Percentiles rank a stretch among this genome's conserved stretches.
Evolutionary conservation across 176 grass and related monocot species (phyloP).

Genomic region (Triticum timopheevii): DNA sequence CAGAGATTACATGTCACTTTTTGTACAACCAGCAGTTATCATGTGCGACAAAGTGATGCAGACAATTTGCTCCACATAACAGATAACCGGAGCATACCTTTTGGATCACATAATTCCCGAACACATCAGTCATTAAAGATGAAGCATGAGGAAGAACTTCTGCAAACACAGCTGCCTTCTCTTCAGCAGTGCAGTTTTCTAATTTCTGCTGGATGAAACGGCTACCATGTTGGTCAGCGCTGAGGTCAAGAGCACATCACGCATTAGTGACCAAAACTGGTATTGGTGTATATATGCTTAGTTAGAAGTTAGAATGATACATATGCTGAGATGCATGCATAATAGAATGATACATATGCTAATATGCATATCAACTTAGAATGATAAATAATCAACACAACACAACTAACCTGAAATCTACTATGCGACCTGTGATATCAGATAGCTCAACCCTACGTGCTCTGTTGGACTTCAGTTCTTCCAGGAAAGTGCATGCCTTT

Average conservation of each 20-base stretch:
- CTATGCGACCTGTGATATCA: slow-evolving; percentile 75
- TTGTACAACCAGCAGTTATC: neutral
- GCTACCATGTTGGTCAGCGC: slow-evolving; percentile 97
- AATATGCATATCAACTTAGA: slow-evolving; percentile 8
- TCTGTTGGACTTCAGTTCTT: slow-evolving; percentile 86
- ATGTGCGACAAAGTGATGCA: slow-evolving; percentile 9
- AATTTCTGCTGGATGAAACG: slow-evolving; percentile 99
- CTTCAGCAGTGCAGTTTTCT: slow-evolving; percentile 80
- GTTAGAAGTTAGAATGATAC: neutral
- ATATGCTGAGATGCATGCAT: neutral
- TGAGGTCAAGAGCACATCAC: slow-evolving; percentile 39
- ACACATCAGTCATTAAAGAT: slow-evolving; percentile 91
- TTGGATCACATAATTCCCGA: slow-evolving; percentile 99
- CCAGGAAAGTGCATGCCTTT: slow-evolving; percentile 75
- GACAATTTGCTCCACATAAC: neutral
- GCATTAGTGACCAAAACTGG: slow-evolving; percentile 23
- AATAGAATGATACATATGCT: slow-evolving; percentile 5
- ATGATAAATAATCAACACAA: slow-evolving; percentile 20
- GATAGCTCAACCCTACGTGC: slow-evolving; percentile 72
- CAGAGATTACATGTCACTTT: slow-evolving; percentile 26
- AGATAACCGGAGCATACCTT: slow-evolving; percentile 56
- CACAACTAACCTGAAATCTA: slow-evolving; percentile 87
- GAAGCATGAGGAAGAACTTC: slow-evolving; percentile 91
- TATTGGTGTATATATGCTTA: neutral
- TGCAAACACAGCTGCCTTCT: slow-evolving; percentile 84